Base-by-base conservation (phyloP, 768 basidiomycete genomes). In the Sarcodon aspratus region DNA sequence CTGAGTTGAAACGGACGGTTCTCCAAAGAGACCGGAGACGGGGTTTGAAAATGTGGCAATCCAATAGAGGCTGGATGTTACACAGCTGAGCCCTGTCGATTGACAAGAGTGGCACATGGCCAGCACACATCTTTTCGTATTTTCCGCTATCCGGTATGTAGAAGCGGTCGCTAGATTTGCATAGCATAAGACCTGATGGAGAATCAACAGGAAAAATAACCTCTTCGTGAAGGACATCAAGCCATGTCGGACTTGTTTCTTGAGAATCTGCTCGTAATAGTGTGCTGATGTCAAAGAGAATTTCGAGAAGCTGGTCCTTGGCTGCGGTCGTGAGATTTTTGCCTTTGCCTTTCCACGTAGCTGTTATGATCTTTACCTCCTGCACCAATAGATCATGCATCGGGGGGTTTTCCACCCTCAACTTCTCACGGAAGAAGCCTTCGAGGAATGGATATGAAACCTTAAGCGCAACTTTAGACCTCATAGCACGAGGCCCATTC, bases 61-160 rank as follows among this genome's bases (percentile, higher is more conserved):
- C 44, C 9, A 57, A 43, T 18, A 56, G 27, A 31, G 54, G 38
- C 11, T 47, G 51, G 4, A 55, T 46, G 18, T 46, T 47, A 1
- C 33, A 1, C 12, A 50, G 36, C 6, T 47, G 34, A 7, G 55
- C 44, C 1, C 45, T 48, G 0, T 52, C 49, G 4, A 57, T 44
- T 0, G 49, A 50, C 18, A 58, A 45, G 9, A 58, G 43, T 27
- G 45, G 36, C 7, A 58, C 56, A 2, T 21, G 35, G 0, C 34
- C 37, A 10, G 48, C 45, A 37, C 56, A 58, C 38, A 49, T 42
- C 5, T 50, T 38, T 3, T 49, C 51, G 21, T 51, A 51, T 35
- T 48, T 54, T 8, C 54, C 47, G 21, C 32, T 32, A 18, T 61
- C 60, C 3, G 59, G 59, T 6, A 57, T 27, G 46, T 59, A 62